Evolutionary conservation across 441 rosid species (phyloP), one percentile per base, ranked within the genome.

Genomic region (Croton laevigatus): DNA sequence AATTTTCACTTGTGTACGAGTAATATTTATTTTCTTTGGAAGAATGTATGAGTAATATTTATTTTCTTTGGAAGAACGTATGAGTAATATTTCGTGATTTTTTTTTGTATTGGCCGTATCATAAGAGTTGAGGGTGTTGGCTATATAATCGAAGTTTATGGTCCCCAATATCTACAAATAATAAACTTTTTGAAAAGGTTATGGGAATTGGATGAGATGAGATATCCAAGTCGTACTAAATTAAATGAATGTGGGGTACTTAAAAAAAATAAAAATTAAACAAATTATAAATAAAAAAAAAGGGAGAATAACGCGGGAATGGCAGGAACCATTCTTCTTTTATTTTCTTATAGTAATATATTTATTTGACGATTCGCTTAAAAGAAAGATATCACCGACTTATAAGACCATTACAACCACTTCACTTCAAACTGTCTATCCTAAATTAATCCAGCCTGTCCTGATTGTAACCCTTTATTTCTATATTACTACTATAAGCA

Each of bases 221-320:
- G 10, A 59, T 4, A 49, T 38, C 37, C 57, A 3, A 49, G 61
- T 14, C 38, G 40, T 7, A 37, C 61, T 3, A 52, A 62, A 6
- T 40, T 52, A 14, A 71, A 62, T 38, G 36, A 32, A 34, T 36
- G 57, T 36, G 68, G 70, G 55, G 46, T n/a, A n/a, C 70, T 59
- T 54, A 13, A 59, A 42, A 23, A 9, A 4, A 20, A 45, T 6
- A 32, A 13, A n/a, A n/a, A n/a, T n/a, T n/a, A 19, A 20, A 9
- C 44, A 52, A 61, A 53, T 57, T 17, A 3, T 13, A 38, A 59
- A 27, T 59, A 54, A 13, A 57, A 38, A 37, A 11, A n/a, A 42
- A 32, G 27, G 11, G 23, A 60, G 59, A 48, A 46, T 4, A 63
- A 75, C 73, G 78, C 78, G 73, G 78, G 70, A 69, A 63, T 74